These are phyloP conservation scores for Phytophthora gonapodyides DNA, from an alignment of 352 stramenopile species.

Conservation along the genomic window DNA sequence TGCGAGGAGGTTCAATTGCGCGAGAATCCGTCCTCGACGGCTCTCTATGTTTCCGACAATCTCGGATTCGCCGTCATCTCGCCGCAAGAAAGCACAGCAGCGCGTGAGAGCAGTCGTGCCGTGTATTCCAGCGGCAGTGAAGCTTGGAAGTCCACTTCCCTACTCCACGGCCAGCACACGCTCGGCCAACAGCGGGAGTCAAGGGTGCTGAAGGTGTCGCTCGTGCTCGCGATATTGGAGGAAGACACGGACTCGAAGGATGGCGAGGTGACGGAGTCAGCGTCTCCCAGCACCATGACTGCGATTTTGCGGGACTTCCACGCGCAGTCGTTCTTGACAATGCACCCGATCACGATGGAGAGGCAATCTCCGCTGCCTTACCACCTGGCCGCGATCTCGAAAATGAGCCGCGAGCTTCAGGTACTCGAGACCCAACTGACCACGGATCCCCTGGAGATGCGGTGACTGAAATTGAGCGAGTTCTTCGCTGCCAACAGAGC, in stretches of 20 bases:
- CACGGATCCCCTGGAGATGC: conserved; percentile 44
- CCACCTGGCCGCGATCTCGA: conserved; percentile 54
- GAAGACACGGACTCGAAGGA: conserved; percentile 32
- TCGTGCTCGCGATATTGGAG: conserved; percentile 41
- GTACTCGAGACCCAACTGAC: conserved; percentile 37
- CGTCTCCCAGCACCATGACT: conserved; percentile 33
- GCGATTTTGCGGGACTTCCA: conserved; percentile 63
- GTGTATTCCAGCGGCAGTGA: conserved; percentile 36
- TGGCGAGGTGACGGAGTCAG: conserved; percentile 22
- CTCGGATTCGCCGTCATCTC: conserved; percentile 50
- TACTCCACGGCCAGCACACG: conserved; percentile 31
- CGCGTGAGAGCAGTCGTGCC: conserved; percentile 36
- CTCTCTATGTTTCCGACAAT: conserved; percentile 38
- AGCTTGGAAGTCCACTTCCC: conserved; percentile 41
- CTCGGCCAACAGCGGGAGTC: conserved; percentile 30
- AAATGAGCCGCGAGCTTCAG: conserved; percentile 39
- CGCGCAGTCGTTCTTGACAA: conserved; percentile 75
- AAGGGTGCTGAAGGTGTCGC: conserved; percentile 41
- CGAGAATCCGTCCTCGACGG: conserved; percentile 40
- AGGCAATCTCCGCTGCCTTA: conserved; percentile 67
- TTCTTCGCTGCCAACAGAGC: conserved; percentile 12
- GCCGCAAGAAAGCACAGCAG: conserved; percentile 28
- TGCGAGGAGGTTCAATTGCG: conserved; percentile 48
- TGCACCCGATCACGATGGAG: conserved; percentile 65
- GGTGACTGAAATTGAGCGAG: conserved; percentile 26